A percentile compares a stretch with the other conserved stretches of the same genome.
These are phyloP conservation scores for Gardenia jasminoides DNA, from an alignment of 257 asterid genomes.

Conservation along the genomic window DNA sequence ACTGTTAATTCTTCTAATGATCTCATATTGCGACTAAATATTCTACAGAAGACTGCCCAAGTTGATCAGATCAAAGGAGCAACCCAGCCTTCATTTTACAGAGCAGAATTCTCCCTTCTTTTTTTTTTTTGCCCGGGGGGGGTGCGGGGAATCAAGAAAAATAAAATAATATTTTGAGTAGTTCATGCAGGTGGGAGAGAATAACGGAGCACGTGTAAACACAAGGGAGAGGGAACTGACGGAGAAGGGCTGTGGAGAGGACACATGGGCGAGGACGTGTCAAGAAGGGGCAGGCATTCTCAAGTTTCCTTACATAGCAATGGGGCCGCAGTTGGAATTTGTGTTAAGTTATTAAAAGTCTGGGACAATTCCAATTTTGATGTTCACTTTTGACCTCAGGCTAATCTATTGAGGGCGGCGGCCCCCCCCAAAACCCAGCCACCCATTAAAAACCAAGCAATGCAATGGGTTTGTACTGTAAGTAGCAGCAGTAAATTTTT, in stretches of 20 bases:
- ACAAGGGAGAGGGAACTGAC: neutral
- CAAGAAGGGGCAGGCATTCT: conserved; percentile 20
- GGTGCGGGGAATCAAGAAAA: too few relatives aligned
- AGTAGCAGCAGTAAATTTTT: too few relatives aligned
- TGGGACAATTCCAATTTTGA: neutral
- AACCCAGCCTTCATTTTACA: too few relatives aligned
- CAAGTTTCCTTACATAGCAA: conserved; percentile 15
- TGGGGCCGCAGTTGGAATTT: conserved; percentile 6
- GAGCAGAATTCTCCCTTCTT: too few relatives aligned
- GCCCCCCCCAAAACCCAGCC: too few relatives aligned
- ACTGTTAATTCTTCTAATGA: too few relatives aligned
- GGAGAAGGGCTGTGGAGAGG: conserved; percentile 9
- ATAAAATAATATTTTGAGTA: neutral
- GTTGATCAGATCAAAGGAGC: too few relatives aligned
- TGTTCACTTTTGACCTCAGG: neutral
- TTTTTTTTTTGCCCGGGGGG: too few relatives aligned
- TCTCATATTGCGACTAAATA: too few relatives aligned
- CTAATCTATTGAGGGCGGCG: neutral
- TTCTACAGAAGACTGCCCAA: too few relatives aligned
- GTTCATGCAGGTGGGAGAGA: neutral
- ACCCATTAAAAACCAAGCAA: too few relatives aligned
- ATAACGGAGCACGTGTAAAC: conserved; percentile 42
- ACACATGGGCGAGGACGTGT: conserved; percentile 61
- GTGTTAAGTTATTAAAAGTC: neutral
- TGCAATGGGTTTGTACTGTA: too few relatives aligned